phyloP scores from a whole-genome alignment of 169 alveolate species.

The Perkinsus marinus region DNA sequence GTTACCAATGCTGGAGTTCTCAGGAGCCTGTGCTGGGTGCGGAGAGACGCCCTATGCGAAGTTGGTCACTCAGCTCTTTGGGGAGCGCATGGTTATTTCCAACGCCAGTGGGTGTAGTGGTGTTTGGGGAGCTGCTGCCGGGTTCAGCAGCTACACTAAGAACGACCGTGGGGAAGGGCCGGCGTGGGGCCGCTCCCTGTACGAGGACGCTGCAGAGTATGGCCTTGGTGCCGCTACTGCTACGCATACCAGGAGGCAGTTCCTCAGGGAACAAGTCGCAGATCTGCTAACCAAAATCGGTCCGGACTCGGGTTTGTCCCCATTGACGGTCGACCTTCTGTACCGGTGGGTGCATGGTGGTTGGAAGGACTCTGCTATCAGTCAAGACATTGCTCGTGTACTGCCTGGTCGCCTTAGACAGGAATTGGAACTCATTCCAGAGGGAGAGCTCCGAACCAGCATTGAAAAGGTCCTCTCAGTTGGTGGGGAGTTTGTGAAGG shows the following conservation, averaged over 20 bases:
- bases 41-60: constrained; percentile 54
- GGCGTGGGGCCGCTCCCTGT: constrained; percentile 50
- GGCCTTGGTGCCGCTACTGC: constrained; percentile 41
- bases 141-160: constrained; percentile 32
- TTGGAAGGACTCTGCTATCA: not conserved
- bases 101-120: constrained; percentile 49
- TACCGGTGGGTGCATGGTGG: not conserved
- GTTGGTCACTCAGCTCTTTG: constrained; percentile 40
- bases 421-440: not conserved
- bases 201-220: constrained; percentile 50
- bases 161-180: constrained; percentile 42
- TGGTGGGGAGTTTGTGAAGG: not conserved
- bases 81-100: constrained; percentile 42
- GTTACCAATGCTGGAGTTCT: constrained; percentile 41
- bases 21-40: constrained; percentile 55
- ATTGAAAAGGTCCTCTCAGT: not conserved
- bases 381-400: not conserved
- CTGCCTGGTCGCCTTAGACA: not conserved
- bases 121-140: constrained; percentile 46
- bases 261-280: not conserved
- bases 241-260: not conserved
- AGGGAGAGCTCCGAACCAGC: not conserved
- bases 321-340: not conserved
- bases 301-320: not conserved
- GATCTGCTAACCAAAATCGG: not conserved